Conservation (phyloP, 345 rosid genomes). For the Carallia brachiata region DNA sequence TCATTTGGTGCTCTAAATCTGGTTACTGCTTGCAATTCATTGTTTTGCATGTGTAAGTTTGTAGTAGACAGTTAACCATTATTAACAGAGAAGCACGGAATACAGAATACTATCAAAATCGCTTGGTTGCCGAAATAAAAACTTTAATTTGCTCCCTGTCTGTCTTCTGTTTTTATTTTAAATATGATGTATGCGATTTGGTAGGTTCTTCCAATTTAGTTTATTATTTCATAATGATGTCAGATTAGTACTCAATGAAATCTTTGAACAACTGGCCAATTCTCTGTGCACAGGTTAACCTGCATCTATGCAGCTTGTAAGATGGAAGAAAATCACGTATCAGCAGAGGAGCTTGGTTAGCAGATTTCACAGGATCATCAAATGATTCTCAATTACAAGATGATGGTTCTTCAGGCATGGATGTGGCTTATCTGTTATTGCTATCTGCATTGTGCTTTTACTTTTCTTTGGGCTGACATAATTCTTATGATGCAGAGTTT, state of each 20-base stretch:
- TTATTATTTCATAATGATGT: no score
- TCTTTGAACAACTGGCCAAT: background rate
- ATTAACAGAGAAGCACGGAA: background rate
- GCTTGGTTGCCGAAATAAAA: no score
- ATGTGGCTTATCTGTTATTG: slow-evolving; percentile 22
- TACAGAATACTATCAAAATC: no score
- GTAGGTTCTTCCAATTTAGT: no score
- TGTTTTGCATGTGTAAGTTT: background rate
- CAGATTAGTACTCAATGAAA: background rate
- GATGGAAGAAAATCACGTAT: slow-evolving; percentile 97
- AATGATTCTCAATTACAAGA: slow-evolving; percentile 94
- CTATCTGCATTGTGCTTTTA: slow-evolving; percentile 5
- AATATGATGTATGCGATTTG: no score
- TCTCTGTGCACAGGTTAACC: slow-evolving; percentile 68
- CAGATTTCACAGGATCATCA: slow-evolving; percentile 98
- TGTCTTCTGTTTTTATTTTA: no score
- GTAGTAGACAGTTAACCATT: background rate
- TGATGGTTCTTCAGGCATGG: slow-evolving; percentile 89
- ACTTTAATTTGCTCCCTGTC: no score
- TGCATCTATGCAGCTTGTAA: slow-evolving; percentile 93
- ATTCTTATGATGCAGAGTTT: slow-evolving; percentile 60
- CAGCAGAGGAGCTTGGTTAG: slow-evolving; percentile 99
- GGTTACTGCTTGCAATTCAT: background rate
- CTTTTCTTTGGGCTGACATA: slow-evolving; percentile 10
- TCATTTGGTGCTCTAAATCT: slow-evolving; percentile 6